A percentile compares a stretch with the other conserved stretches of the same genome.
These are phyloP conservation scores for Ophidiomyces ophidiicola DNA, from an alignment of 2,329 filamentous ascomycete species.

Conservation along the genomic window DNA sequence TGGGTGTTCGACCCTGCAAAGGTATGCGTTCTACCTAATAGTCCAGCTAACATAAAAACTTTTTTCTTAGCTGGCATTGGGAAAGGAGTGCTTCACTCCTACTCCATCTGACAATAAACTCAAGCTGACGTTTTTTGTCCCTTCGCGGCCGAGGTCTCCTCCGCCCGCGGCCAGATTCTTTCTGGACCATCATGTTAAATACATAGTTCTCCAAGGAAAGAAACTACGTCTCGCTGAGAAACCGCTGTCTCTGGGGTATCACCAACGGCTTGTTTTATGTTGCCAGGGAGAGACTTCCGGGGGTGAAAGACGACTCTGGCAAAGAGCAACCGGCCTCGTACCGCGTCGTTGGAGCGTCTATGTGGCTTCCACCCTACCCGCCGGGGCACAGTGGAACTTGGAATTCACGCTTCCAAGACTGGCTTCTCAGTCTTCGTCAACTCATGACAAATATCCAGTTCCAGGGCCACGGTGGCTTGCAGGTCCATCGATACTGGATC, in stretches of 20 bases:
- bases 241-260: slow-evolving; percentile 60
- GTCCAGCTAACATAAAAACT: slow-evolving; percentile 6
- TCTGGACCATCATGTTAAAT: slow-evolving; percentile 2
- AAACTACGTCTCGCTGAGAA: slow-evolving; percentile 51
- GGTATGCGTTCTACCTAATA: slow-evolving; percentile 29
- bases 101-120: neutral
- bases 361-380: slow-evolving; percentile 54
- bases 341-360: slow-evolving; percentile 55
- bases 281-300: slow-evolving; percentile 45
- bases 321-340: slow-evolving; percentile 12
- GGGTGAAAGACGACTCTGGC: slow-evolving; percentile 16
- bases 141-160: slow-evolving; percentile 11
- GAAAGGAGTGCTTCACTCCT: slow-evolving; percentile 4
- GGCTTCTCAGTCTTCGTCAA: slow-evolving; percentile 55
- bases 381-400: slow-evolving; percentile 42
- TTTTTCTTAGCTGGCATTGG: slow-evolving; percentile 1
- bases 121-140: slow-evolving; percentile 1
- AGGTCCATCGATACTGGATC: slow-evolving; percentile 55
- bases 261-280: slow-evolving; percentile 57
- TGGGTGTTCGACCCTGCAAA: slow-evolving; percentile 53
- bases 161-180: slow-evolving; percentile 10
- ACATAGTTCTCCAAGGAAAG: slow-evolving; percentile 46
- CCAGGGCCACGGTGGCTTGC: slow-evolving; percentile 53
- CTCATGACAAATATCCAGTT: slow-evolving; percentile 55
- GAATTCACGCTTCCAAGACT: slow-evolving; percentile 50